A percentile compares a stretch with the other conserved stretches of the same genome.
Conservation (phyloP, 352 stramenopile genomes). For the Bremia lactucae region DNA sequence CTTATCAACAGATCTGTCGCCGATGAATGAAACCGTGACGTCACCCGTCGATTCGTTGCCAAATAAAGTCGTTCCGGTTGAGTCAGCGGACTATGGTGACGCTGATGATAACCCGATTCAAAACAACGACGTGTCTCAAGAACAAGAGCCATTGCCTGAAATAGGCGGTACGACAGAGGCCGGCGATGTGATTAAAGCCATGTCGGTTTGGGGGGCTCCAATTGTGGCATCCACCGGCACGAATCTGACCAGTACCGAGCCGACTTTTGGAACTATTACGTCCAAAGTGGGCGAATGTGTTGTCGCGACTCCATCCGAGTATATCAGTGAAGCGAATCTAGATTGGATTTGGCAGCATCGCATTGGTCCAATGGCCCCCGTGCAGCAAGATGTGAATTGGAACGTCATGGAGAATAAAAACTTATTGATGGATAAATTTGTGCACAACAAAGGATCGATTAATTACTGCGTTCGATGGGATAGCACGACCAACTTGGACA, state of each 20-base stretch:
- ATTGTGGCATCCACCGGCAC: slow-evolving; percentile 7
- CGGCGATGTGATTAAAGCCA: slow-evolving; percentile 1
- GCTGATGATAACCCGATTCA: too few species aligned
- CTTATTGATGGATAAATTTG: slow-evolving; percentile 12
- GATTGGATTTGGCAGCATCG: slow-evolving; percentile 13
- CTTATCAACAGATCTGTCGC: too few species aligned
- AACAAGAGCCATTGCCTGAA: too few species aligned
- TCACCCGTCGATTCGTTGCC: too few species aligned
- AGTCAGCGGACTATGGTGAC: too few species aligned
- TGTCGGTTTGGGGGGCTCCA: slow-evolving; percentile 8
- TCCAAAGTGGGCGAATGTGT: slow-evolving; percentile 8
- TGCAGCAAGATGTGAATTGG: slow-evolving; percentile 4
- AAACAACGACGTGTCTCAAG: too few species aligned
- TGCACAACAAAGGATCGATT: slow-evolving; percentile 16
- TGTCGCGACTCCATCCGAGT: slow-evolving; percentile 3
- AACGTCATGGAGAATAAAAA: slow-evolving; percentile 18
- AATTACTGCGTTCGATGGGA: slow-evolving; percentile 19
- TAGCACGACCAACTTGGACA: neutral
- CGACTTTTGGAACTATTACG: slow-evolving; percentile 12
- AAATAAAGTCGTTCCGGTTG: too few species aligned
- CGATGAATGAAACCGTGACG: too few species aligned
- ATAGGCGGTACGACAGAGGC: neutral
- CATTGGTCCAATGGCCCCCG: slow-evolving; percentile 6
- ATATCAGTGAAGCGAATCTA: slow-evolving; percentile 10
- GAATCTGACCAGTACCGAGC: slow-evolving; percentile 2